Evolutionary conservation across 2,329 filamentous ascomycete genomes (phyloP).

Genomic region (Apiospora kogelbergensis): DNA sequence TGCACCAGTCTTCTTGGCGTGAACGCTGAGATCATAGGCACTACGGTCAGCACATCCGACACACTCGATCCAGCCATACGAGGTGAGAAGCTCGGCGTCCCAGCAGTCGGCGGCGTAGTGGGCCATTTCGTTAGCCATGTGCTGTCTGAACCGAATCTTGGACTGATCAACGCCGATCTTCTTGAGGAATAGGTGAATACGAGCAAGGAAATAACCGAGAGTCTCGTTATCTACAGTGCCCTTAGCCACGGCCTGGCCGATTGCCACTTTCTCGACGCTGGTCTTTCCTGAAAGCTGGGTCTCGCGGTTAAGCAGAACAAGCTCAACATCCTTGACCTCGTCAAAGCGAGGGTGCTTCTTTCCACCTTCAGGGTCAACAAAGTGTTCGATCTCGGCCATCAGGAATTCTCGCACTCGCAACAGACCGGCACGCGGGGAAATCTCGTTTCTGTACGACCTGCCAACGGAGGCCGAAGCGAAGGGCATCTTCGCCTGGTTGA

Average conservation of each 20-base stretch:
- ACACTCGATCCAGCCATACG: conserved; percentile 97
- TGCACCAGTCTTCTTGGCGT: conserved; percentile 88
- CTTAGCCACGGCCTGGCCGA: conserved; percentile 82
- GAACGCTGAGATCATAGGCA: conserved; percentile 90
- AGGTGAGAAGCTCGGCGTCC: conserved; percentile 91
- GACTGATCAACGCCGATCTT: conserved; percentile 83
- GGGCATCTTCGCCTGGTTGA: conserved; percentile 92
- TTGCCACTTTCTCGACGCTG: conserved; percentile 67
- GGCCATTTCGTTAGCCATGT: conserved; percentile 78
- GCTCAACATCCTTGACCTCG: conserved; percentile 80
- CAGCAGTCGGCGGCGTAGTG: conserved; percentile 98
- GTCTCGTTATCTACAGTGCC: conserved; percentile 95
- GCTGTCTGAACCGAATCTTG: conserved; percentile 95
- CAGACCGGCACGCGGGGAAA: conserved; percentile 88
- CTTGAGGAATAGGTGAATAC: conserved; percentile 87
- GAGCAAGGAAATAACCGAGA: conserved; percentile 92
- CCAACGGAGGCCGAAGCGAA: conserved; percentile 97
- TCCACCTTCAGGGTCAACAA: conserved; percentile 88
- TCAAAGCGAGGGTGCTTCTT: conserved; percentile 92
- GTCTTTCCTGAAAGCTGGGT: conserved; percentile 88
- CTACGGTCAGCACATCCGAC: conserved; percentile 95
- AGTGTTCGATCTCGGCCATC: conserved; percentile 99
- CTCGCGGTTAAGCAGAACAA: conserved; percentile 80
- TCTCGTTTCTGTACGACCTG: conserved; percentile 98
- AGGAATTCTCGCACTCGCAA: conserved; percentile 94